phyloP scores from a whole-genome alignment of 2,329 filamentous ascomycete species.

The Microsporum canis region DNA sequence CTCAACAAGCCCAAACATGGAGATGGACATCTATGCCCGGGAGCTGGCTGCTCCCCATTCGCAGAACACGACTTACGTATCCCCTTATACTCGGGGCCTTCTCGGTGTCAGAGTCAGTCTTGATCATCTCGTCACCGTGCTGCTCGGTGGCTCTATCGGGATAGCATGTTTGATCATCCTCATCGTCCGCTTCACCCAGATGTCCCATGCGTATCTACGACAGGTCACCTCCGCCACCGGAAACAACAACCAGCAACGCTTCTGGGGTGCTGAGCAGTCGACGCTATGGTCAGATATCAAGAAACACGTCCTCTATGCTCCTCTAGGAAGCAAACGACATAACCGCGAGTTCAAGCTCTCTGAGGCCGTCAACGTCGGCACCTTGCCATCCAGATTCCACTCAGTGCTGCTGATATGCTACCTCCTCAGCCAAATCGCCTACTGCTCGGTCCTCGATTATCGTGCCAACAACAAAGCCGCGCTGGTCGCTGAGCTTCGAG shows the following conservation, averaged over 20 bases:
- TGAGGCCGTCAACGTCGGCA: constrained; percentile 58
- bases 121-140: constrained; percentile 30
- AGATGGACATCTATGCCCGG: constrained; percentile 1
- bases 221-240: constrained; percentile 32
- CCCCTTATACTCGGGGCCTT: constrained; percentile 31
- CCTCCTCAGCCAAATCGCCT: constrained; percentile 61
- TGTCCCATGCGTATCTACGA: constrained; percentile 36
- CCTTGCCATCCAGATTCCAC: constrained; percentile 69
- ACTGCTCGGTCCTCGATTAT: constrained; percentile 47
- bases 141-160: constrained; percentile 29
- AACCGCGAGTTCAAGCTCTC: constrained; percentile 63
- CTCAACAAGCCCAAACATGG: neutral
- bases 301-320: constrained; percentile 46
- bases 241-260: constrained; percentile 31
- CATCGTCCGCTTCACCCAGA: constrained; percentile 32
- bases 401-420: constrained; percentile 57
- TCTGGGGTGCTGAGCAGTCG: constrained; percentile 36
- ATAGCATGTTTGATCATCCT: constrained; percentile 29
- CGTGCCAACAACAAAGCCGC: constrained; percentile 36
- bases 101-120: constrained; percentile 30
- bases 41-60: neutral
- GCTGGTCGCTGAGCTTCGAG: constrained; percentile 70
- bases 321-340: constrained; percentile 62
- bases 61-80: constrained; percentile 30
- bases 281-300: constrained; percentile 34